Evolutionary conservation across 192 early-diverging fungal genomes (phyloP), one percentile per base, ranked within the genome.

Genomic region (Phlyctochytrium planicorne): DNA sequence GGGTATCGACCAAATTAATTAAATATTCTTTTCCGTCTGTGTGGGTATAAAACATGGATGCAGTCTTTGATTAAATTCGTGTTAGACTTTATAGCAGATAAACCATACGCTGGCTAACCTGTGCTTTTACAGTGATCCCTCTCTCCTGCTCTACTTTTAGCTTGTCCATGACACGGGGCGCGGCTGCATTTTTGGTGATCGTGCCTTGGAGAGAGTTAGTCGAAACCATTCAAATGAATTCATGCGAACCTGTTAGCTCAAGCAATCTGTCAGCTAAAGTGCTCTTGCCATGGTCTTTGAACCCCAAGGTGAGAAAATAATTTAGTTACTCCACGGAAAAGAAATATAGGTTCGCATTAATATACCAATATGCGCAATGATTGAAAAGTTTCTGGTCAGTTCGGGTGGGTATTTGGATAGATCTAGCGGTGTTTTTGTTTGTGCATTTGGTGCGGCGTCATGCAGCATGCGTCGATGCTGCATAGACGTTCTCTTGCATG

Each of bases 121-220:
- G 94, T 23, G 96, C 96, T 75, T 98, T 98, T 59, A 98, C 94
- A 3, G 96, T 98, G 61, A 98, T 98, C 25, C 96, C 96, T 35
- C 96, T 84, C 66, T 97, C 95, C 1, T 93, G 78, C 69, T 98
- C 96, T 1, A 98, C 96, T 72, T 91, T 93, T 0, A 98, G 84
- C 77, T 96, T 98, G 62, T 98, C 96, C 33, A 98, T 75, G 1
- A 98, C 93, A 70, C 97, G 96, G 66, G 91, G 91, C 68, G 93
- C 91, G 31, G 77, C 80, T 59, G 74, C 81, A 32, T 80, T 74
- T 47, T 85, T 82, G n/a, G 80, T 77, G 30, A 95, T 97, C 1
- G 93, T 93, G 0, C 90, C 75, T 66, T 64, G 3, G 16, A 3
- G 17, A 17, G 4, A 35, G 10, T 17, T 30, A 36, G 23, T 12